Evolutionary conservation across 2,329 filamentous ascomycete species (phyloP).

Genomic region (Chrysoporthe puriensis): DNA sequence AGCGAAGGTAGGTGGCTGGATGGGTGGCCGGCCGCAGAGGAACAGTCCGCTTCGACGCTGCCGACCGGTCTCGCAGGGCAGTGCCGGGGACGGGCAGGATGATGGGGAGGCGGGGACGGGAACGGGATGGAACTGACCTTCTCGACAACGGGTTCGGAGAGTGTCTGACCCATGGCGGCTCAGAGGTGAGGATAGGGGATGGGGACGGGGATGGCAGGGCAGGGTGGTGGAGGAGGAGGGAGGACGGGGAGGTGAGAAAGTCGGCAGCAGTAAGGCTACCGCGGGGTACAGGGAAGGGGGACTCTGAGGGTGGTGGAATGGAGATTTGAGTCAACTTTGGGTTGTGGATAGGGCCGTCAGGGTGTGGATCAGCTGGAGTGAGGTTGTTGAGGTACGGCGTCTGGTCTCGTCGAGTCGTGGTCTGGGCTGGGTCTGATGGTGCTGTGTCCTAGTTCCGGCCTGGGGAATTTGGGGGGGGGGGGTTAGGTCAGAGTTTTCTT

Average conservation of each 20-base stretch:
- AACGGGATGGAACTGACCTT: conserved; percentile 70
- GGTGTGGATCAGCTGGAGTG: conserved; percentile 15
- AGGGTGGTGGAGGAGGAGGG: background rate
- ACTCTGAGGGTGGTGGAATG: conserved; percentile 12
- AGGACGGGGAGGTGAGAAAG: background rate
- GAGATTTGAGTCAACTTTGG: conserved; percentile 16
- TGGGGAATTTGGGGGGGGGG: background rate
- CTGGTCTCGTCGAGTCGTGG: background rate
- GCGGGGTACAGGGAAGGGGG: conserved; percentile 28
- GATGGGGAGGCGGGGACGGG: background rate
- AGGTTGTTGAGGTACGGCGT: conserved; percentile 1
- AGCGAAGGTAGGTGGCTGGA: background rate
- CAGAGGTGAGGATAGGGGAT: conserved; percentile 5
- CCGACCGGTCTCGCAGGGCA: conserved; percentile 3
- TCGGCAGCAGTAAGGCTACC: conserved; percentile 25
- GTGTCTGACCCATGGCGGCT: conserved; percentile 89
- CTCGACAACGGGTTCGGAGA: conserved; percentile 97
- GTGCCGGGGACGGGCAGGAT: background rate
- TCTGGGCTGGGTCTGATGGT: background rate
- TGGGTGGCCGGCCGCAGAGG: background rate
- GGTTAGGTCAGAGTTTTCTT: conserved; percentile 26
- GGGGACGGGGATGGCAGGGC: background rate
- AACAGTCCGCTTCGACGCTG: background rate
- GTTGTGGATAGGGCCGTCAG: background rate
- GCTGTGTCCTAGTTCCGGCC: no score